Base-by-base conservation (phyloP, 208 protist genomes). In the Wallacemonas sp. region DNA sequence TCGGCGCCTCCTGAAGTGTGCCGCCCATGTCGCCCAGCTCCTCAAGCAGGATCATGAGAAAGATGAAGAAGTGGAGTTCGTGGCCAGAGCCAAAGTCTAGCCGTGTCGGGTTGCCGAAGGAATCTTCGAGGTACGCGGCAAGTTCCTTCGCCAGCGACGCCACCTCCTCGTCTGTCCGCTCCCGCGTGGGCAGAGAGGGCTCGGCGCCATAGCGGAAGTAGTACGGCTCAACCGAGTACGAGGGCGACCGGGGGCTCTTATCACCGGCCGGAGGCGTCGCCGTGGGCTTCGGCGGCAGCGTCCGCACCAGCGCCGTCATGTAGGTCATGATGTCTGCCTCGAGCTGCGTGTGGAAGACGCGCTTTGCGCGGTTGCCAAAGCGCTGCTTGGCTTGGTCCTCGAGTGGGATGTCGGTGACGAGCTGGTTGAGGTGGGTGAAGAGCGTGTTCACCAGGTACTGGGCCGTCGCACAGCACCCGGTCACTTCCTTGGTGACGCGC, bases 21-120 rank as follows among this genome's bases (percentile, higher is more conserved):
- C 81, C 88, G 32, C 85, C 85, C n/a, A 73, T 21, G 52, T 91
- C 87, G 5, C 85, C 83, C 60, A 94, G 61, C 61, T 86, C 68
- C 60, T 82, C 65, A 8, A 99, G 78, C 70, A 86, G 91, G 23
- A 95, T 95, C 74, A 91, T 93, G 26, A 99, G 33, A 17, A 96
- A 95, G 2, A 88, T 81, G 29, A 99, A 88, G 76, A 99, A 99
- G 63, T 97, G 83, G n/a, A 98, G 61, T 78, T 99, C 99, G 70
- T 99, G 98, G 19, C 99, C 98, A 8, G 97, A 99, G 56, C 99
- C 99, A 74, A 99, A 99, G 81, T 99, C 99, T 5, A 99, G 97
- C 39, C 99, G 89, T 2, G 80, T 93, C 24, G 68, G 52, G 70
- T 99, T 98, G 2, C 99, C 99, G 54, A 99, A 99, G 30, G 83